Evolutionary conservation across 305 asterid species (phyloP).

Genomic region (Stenogyne calaminthoides): DNA sequence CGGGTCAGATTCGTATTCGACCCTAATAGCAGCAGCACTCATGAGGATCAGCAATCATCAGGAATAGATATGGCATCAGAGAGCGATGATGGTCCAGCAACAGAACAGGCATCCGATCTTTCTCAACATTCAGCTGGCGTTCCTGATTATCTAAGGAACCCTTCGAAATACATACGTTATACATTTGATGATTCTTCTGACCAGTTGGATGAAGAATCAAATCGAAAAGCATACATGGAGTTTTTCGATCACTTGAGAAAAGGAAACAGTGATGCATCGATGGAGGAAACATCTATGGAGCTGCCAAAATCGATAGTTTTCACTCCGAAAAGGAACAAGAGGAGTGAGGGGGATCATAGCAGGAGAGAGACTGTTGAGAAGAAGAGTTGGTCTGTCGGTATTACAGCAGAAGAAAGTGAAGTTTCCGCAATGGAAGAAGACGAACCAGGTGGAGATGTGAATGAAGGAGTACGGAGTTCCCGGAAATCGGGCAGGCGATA

Average conservation of each 20-base stretch:
- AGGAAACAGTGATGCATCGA: constrained; percentile 26
- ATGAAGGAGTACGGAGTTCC: constrained; percentile 29
- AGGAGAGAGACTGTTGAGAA: constrained; percentile 33
- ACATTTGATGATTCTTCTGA: constrained; percentile 55
- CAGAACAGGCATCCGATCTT: constrained; percentile 36
- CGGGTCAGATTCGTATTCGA: constrained; percentile 60
- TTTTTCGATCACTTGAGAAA: constrained; percentile 47
- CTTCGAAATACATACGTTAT: constrained; percentile 73
- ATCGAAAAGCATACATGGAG: constrained; percentile 62
- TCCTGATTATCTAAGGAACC: constrained; percentile 80
- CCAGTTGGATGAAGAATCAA: constrained; percentile 65
- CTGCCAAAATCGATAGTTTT: constrained; percentile 50
- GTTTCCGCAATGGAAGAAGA: constrained; percentile 70
- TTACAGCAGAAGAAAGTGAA: constrained; percentile 51
- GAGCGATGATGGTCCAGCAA: constrained; percentile 20
- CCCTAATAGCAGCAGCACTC: constrained; percentile 32
- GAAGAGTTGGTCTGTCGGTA: constrained; percentile 45
- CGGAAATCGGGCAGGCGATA: constrained; percentile 59
- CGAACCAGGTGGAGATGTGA: constrained; percentile 30
- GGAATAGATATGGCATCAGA: constrained; percentile 31
- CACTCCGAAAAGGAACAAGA: constrained; percentile 52
- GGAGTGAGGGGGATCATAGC: constrained; percentile 30
- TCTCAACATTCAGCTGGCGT: constrained; percentile 38
- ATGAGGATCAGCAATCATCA: constrained; percentile 30
- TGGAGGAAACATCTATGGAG: constrained; percentile 36